These are phyloP conservation scores for Phytopythium sindhum DNA, from an alignment of 352 stramenopile species.

Conservation along the genomic window DNA sequence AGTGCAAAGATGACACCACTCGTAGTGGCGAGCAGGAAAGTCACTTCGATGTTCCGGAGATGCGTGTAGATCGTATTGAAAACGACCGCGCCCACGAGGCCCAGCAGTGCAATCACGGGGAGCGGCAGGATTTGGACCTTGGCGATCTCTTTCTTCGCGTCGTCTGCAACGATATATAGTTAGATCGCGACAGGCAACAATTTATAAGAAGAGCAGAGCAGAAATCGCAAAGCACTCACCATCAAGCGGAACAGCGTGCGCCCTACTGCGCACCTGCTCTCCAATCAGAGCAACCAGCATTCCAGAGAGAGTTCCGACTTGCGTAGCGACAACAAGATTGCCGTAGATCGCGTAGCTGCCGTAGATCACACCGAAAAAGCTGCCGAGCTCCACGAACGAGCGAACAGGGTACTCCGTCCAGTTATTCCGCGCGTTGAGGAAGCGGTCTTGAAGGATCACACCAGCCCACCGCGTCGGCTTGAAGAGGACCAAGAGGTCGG, in stretches of 20 bases:
- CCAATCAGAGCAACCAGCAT: constrained; percentile 79
- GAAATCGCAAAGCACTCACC: constrained; percentile 23
- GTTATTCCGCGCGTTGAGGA: constrained; percentile 68
- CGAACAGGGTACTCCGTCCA: constrained; percentile 75
- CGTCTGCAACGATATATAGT: constrained; percentile 16
- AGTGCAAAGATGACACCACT: constrained; percentile 77
- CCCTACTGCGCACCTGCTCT: constrained; percentile 64
- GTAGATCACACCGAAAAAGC: constrained; percentile 87
- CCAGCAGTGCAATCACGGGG: constrained; percentile 77
- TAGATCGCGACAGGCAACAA: not conserved
- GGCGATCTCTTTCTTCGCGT: constrained; percentile 37
- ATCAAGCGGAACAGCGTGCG: constrained; percentile 35
- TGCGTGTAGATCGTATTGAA: constrained; percentile 90
- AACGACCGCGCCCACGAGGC: constrained; percentile 68
- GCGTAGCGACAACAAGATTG: constrained; percentile 74
- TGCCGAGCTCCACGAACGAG: constrained; percentile 82
- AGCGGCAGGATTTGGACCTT: constrained; percentile 74
- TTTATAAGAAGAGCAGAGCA: too few species aligned
- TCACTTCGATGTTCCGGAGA: constrained; percentile 72
- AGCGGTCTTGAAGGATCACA: constrained; percentile 82
- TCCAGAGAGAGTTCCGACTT: constrained; percentile 77
- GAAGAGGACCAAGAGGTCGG: constrained; percentile 58
- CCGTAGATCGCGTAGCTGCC: constrained; percentile 83
- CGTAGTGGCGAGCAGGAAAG: constrained; percentile 73
- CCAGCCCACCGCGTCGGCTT: constrained; percentile 64